phyloP scores from a whole-genome alignment of 2,329 filamentous ascomycete species.

The Xylaria polymorpha region DNA sequence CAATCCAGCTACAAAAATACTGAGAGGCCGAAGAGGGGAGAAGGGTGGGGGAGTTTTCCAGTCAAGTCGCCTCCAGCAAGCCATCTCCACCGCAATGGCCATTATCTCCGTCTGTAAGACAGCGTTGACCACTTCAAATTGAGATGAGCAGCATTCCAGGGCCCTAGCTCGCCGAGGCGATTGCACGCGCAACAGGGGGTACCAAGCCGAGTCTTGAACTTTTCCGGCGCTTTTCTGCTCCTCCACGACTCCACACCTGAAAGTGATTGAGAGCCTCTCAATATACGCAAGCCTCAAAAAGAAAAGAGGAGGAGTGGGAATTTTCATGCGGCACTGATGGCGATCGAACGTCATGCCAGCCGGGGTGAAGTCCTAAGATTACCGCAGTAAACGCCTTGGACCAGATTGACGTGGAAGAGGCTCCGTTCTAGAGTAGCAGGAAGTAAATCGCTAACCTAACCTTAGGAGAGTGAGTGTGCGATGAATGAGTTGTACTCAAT shows the following conservation, averaged over 20 bases:
- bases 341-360: conserved; percentile 48
- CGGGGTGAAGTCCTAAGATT: conserved; percentile 40
- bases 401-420: conserved; percentile 37
- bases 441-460: not conserved
- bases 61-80: conserved; percentile 43
- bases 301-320: conserved; percentile 39
- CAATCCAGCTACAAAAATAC: conserved; percentile 13
- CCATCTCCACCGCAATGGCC: conserved; percentile 45
- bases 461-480: conserved; percentile 15
- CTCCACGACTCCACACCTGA: conserved; percentile 43
- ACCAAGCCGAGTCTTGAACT: conserved; percentile 42
- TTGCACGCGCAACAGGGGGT: conserved; percentile 40
- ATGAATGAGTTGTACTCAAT: conserved; percentile 29
- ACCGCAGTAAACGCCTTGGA: conserved; percentile 42
- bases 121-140: conserved; percentile 46
- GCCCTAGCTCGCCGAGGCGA: conserved; percentile 45
- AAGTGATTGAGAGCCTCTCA: conserved; percentile 44
- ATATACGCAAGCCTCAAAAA: conserved; percentile 46
- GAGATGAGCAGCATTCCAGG: conserved; percentile 49
- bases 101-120: conserved; percentile 51
- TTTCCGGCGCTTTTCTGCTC: conserved; percentile 38
- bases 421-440: conserved; percentile 34
- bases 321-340: conserved; percentile 43
- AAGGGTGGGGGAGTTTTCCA: conserved; percentile 43
- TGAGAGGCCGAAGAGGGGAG: conserved; percentile 32